Evolutionary conservation across 2,329 filamentous ascomycete species (phyloP).

Genomic region (Paecilomyces dactylethromorphus): DNA sequence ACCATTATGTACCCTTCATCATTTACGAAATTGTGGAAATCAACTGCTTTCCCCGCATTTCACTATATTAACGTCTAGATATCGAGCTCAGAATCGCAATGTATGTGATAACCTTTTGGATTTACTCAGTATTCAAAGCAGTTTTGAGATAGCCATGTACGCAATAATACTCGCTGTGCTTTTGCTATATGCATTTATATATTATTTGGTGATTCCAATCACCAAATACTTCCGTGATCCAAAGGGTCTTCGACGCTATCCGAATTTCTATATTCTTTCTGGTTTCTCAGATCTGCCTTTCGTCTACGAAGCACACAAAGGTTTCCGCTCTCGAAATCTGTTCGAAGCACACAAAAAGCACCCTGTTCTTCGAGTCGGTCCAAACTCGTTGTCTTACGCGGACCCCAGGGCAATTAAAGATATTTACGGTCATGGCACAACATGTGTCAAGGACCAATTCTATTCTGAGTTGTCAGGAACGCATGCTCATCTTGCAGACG

Average conservation of each 20-base stretch:
- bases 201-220: neutral
- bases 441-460: constrained; percentile 27
- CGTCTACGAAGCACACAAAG: constrained; percentile 14
- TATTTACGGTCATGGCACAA: constrained; percentile 32
- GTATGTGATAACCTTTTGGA: neutral
- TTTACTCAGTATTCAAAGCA: neutral
- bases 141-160: neutral
- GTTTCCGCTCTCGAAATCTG: constrained; percentile 13
- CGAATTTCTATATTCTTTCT: neutral
- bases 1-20: neutral
- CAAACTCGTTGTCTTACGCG: constrained; percentile 10
- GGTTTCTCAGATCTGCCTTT: constrained; percentile 1
- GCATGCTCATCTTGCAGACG: constrained; percentile 31
- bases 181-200: neutral
- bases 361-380: constrained; percentile 13
- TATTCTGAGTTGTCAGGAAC: constrained; percentile 24
- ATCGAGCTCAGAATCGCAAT: neutral
- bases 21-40: neutral
- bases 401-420: constrained; percentile 19
- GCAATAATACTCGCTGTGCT: neutral
- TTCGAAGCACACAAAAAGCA: constrained; percentile 15
- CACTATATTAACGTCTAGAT: neutral
- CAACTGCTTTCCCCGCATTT: neutral
- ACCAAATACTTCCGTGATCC: neutral
- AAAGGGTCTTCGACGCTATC: neutral